Base-by-base conservation (phyloP, 306 rosid species). In the Prunus fruticosa region DNA sequence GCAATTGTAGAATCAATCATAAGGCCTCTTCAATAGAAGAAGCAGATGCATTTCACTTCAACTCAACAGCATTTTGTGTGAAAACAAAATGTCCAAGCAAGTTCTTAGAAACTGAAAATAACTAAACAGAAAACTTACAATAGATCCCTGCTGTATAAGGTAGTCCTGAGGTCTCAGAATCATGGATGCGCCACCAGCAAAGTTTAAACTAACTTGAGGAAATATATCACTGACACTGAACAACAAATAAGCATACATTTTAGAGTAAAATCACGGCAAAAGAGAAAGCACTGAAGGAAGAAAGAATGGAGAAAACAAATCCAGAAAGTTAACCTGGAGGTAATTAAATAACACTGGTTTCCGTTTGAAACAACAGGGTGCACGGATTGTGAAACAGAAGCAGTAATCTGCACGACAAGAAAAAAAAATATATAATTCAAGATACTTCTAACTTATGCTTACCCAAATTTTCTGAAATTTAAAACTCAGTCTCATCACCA, bases 121-220 rank as follows among this genome's bases (percentile, higher is more conserved):
- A 62, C 1, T 56, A 74, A 58, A 45, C 22, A 19, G 11, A 74
- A 78, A 73, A 83, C 99, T 89, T 82, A 96, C 99, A 81, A 81
- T 83, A 69, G 90, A 91, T 85, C 28, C 87, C 75, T 96, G 97
- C 82, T 89, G 96, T 79, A 92, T 77, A 73, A 96, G 97, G 80
- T 96, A 96, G 83, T 96, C 99, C 78, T 91, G 93, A 58, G 99
- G 96, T 78, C 90, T 82, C 76, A 96, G 80, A 86, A 69, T 47
- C 92, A 96, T 49, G 15, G 96, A 79, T 52, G 96, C 97, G 14
- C 93, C 90, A 5, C 91, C 93, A 27, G 91, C 93, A 78, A 96
- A 96, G 88, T 96, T 92, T 76, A 96, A 86, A 83, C 90, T 89
- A 72, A 89, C 99, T 87, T 80, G 93, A 56, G 99, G 99, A 81